phyloP scores from a whole-genome alignment of 176 grass and related monocot genomes.

The Avena insularis region DNA sequence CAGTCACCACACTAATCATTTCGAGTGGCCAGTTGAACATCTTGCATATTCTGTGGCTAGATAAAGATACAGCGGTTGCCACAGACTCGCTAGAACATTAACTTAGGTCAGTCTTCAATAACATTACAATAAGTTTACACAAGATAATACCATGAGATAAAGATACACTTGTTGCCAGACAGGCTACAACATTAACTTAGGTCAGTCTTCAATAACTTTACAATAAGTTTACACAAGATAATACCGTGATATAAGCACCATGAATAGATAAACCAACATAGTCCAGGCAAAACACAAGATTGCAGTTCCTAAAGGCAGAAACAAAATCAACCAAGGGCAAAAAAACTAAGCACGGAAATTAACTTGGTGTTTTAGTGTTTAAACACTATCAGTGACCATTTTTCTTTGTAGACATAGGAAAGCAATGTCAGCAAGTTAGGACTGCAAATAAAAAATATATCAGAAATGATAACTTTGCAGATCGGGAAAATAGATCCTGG shows the following conservation, averaged over 20 bases:
- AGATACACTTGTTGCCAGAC: not conserved
- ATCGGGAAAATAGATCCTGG: constrained; percentile 5
- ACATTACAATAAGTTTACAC: constrained; percentile 8
- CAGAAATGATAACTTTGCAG: not conserved
- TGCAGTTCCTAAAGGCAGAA: not conserved
- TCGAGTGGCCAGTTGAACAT: too few species aligned
- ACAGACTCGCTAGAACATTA: not conserved
- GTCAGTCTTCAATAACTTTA: not conserved
- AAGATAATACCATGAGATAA: not conserved
- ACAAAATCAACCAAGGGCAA: constrained; percentile 7
- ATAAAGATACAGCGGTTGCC: too few species aligned
- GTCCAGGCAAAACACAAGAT: constrained; percentile 29
- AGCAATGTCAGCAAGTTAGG: not conserved
- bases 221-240: not conserved
- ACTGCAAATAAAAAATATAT: constrained; percentile 12
- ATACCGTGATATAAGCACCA: not conserved
- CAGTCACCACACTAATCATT: too few species aligned
- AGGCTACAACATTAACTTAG: not conserved
- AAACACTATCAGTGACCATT: not conserved
- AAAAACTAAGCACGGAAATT: not conserved
- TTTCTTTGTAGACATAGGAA: not conserved
- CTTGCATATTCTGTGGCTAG: too few species aligned
- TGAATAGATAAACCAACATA: not conserved
- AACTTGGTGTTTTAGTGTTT: not conserved
- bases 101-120: not conserved